Evolutionary conservation across 306 rosid genomes (phyloP).

Genomic region (Rosa chinensis): DNA sequence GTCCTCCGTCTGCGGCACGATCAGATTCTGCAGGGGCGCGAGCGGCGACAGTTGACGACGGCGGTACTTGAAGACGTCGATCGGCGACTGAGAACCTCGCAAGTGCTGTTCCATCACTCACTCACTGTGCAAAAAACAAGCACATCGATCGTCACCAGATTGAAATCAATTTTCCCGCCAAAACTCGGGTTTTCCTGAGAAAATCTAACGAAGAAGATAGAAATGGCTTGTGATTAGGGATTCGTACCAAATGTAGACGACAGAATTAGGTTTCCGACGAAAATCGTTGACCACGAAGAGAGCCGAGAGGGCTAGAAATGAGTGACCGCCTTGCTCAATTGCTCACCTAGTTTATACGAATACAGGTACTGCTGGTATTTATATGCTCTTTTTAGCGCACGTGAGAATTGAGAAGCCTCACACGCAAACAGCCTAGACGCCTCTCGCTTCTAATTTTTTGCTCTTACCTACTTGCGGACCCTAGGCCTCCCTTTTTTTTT

Average conservation of each 20-base stretch:
- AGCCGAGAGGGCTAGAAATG: too few species aligned
- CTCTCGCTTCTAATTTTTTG: too few species aligned
- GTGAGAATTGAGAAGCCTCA: too few species aligned
- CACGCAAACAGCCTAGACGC: too few species aligned
- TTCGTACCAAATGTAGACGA: background rate
- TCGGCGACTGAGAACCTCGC: constrained; percentile 21
- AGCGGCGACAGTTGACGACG: constrained; percentile 27
- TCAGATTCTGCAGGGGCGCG: constrained; percentile 51
- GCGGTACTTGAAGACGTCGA: constrained; percentile 22
- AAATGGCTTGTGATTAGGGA: background rate
- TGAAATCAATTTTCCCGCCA: constrained; percentile 6
- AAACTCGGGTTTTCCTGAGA: background rate
- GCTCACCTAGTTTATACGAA: too few species aligned
- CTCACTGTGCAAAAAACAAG: background rate
- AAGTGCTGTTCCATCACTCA: constrained; percentile 29
- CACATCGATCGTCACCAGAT: background rate
- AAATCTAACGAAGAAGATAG: background rate
- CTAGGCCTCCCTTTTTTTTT: rapidly evolving
- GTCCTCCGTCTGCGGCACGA: constrained; percentile 52
- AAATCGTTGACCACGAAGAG: constrained; percentile 3
- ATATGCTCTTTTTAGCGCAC: too few species aligned
- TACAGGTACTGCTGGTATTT: too few species aligned
- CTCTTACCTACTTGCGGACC: too few species aligned
- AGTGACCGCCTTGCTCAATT: too few species aligned
- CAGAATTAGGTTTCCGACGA: background rate